phyloP scores from a whole-genome alignment of 106 monocot species.

The Phalaenopsis equestris region DNA sequence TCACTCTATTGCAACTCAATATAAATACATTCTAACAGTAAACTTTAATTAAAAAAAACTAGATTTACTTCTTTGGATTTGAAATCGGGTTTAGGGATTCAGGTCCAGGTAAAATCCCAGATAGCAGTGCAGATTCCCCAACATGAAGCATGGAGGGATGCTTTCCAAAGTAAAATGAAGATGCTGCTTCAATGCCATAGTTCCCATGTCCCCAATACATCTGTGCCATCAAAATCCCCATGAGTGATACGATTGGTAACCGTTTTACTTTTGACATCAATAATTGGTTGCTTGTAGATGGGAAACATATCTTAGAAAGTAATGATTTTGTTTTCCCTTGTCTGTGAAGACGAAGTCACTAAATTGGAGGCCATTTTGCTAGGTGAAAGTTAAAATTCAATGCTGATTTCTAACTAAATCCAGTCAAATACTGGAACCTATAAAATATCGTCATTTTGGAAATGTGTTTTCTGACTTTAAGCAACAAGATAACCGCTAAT shows the following conservation, averaged over 20 bases:
- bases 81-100: constrained; percentile 35
- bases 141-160: constrained; percentile 31
- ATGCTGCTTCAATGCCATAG: constrained; percentile 40
- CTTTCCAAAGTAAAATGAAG: constrained; percentile 47
- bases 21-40: background rate
- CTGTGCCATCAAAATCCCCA: constrained; percentile 15
- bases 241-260: background rate
- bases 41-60: constrained; percentile 3
- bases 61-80: constrained; percentile 21
- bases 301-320: background rate
- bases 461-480: background rate
- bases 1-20: background rate
- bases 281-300: background rate
- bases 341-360: background rate
- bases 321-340: background rate
- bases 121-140: constrained; percentile 39
- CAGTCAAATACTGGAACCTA: background rate
- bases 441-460: background rate
- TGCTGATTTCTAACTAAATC: background rate
- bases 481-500: background rate
- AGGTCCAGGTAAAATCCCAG: constrained; percentile 51
- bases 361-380: background rate
- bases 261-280: background rate
- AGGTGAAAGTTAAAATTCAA: background rate
- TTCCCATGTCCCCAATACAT: constrained; percentile 51